Evolutionary conservation across 2,329 filamentous ascomycete species (phyloP).

Genomic region (Neurospora sp.): DNA sequence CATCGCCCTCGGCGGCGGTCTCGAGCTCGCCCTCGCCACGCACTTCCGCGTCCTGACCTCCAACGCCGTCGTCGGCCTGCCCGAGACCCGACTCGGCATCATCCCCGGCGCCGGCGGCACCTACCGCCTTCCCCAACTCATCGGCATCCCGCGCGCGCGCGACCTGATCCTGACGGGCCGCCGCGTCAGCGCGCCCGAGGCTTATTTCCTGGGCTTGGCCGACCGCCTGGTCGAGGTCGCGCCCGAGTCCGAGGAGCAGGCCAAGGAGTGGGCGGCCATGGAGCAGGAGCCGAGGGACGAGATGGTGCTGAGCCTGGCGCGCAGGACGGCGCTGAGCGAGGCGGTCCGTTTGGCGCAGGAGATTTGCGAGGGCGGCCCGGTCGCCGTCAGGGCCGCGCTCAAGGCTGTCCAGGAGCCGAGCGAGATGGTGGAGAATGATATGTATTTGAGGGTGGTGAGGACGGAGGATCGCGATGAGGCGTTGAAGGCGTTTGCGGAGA

Average conservation of each 20-base stretch:
- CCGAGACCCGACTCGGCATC: slow-evolving; percentile 87
- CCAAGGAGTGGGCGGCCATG: slow-evolving; percentile 26
- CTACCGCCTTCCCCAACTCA: slow-evolving; percentile 70
- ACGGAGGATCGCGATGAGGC: slow-evolving; percentile 87
- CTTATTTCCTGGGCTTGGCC: slow-evolving; percentile 83
- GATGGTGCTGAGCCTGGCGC: slow-evolving; percentile 44
- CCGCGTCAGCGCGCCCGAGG: slow-evolving; percentile 72
- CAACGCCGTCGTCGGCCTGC: slow-evolving; percentile 68
- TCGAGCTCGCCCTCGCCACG: slow-evolving; percentile 84
- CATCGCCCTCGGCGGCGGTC: slow-evolving; percentile 79
- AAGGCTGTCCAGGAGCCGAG: slow-evolving; percentile 63
- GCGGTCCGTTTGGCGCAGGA: slow-evolving; percentile 69
- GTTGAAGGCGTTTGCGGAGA: slow-evolving; percentile 66
- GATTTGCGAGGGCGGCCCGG: slow-evolving; percentile 74
- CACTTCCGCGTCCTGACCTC: slow-evolving; percentile 81
- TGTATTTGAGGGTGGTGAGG: slow-evolving; percentile 73
- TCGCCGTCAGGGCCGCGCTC: slow-evolving; percentile 71
- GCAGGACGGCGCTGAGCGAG: slow-evolving; percentile 61
- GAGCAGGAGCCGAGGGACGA: slow-evolving; percentile 25
- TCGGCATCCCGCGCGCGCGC: slow-evolving; percentile 72
- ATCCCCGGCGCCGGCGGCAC: slow-evolving; percentile 93
- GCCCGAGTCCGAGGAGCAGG: slow-evolving; percentile 17
- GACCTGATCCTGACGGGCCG: slow-evolving; percentile 87
- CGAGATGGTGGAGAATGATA: slow-evolving; percentile 73
- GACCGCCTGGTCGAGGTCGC: slow-evolving; percentile 78